These are phyloP conservation scores for Scopulariopsis brevicaulis DNA, from an alignment of 2,329 filamentous ascomycete species.

Conservation along the genomic window DNA sequence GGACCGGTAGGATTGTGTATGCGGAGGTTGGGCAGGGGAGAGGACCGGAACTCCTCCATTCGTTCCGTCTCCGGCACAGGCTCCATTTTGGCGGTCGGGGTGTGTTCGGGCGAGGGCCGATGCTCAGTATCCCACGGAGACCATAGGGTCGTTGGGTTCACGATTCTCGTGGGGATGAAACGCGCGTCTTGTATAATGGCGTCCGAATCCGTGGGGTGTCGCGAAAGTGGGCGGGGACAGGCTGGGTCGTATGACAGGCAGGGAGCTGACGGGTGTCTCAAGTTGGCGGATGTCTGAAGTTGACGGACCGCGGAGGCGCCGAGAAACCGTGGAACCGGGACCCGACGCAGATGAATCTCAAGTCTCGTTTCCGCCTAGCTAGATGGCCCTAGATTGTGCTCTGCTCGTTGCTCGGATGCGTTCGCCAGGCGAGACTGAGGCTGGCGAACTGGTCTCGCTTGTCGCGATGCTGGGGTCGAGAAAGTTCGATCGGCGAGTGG, in stretches of 20 bases:
- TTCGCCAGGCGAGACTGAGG: neutral
- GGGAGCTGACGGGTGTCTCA: neutral
- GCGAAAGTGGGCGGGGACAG: neutral
- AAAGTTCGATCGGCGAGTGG: neutral
- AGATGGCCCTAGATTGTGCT: neutral
- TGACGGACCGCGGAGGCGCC: neutral
- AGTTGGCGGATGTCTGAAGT: neutral
- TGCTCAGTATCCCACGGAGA: neutral
- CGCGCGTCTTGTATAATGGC: neutral
- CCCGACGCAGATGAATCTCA: neutral
- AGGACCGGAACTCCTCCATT: constrained; percentile 53
- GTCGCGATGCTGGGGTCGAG: neutral
- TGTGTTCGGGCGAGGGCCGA: constrained; percentile 1
- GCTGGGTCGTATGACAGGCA: neutral
- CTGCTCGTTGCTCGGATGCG: neutral
- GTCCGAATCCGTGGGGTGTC: neutral
- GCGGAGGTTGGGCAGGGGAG: constrained; percentile 42
- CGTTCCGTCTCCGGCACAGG: constrained; percentile 57
- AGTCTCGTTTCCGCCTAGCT: neutral
- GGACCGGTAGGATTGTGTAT: constrained; percentile 25
- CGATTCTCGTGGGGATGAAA: neutral
- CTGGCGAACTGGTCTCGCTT: neutral
- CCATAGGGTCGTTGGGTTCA: neutral
- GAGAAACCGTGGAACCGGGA: neutral
- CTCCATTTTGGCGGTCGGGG: constrained; percentile 37